These are phyloP conservation scores for Colletotrichum magnum DNA, from an alignment of 2,329 filamentous ascomycete genomes.

Conservation along the genomic window DNA sequence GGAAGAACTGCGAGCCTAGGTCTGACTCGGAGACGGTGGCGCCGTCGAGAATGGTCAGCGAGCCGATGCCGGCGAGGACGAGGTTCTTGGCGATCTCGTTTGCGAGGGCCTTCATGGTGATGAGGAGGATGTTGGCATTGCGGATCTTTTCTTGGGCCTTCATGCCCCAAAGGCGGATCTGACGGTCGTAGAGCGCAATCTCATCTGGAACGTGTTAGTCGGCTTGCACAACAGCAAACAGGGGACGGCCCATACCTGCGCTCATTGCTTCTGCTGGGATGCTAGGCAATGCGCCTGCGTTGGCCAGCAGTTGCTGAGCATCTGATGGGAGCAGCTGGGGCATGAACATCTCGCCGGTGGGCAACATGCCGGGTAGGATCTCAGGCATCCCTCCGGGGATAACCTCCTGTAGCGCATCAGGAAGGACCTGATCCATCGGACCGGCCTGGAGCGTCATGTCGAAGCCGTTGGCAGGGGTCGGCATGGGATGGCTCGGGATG, in stretches of 20 bases:
- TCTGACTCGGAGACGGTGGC: constrained; percentile 83
- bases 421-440: constrained; percentile 41
- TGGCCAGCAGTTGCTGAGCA: constrained; percentile 29
- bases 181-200: constrained; percentile 96
- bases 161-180: constrained; percentile 97
- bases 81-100: constrained; percentile 97
- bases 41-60: constrained; percentile 89
- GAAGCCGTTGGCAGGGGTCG: constrained; percentile 27
- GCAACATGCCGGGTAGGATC: constrained; percentile 40
- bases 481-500: constrained; percentile 30
- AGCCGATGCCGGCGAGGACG: constrained; percentile 91
- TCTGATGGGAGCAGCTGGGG: constrained; percentile 34
- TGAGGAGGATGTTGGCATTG: constrained; percentile 88
- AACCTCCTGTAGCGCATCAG: constrained; percentile 40
- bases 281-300: constrained; percentile 39
- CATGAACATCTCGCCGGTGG: constrained; percentile 40
- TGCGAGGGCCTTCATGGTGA: constrained; percentile 88
- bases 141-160: constrained; percentile 95
- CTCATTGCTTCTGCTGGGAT: constrained; percentile 46
- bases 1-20: constrained; percentile 86
- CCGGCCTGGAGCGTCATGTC: constrained; percentile 33
- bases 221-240: neutral
- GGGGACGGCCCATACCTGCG: constrained; percentile 44
- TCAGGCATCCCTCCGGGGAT: constrained; percentile 40
- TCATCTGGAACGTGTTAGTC: constrained; percentile 73